phyloP scores from a whole-genome alignment of 2,329 filamentous ascomycete genomes.

The Nigrograna mackinnonii region DNA sequence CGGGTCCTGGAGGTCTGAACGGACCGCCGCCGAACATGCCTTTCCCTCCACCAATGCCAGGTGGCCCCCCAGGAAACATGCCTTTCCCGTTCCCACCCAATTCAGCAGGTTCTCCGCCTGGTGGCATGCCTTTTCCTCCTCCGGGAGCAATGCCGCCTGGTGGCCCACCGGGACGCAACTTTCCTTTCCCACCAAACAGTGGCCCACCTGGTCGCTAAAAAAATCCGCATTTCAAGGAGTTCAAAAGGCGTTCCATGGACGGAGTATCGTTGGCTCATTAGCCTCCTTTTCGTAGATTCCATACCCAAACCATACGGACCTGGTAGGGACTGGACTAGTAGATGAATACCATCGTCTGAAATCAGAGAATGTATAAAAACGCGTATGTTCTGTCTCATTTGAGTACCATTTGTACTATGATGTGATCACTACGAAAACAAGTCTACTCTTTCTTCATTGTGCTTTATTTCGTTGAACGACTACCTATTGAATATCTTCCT shows the following conservation, averaged over 20 bases:
- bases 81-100: constrained; percentile 12
- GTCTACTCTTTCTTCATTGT: too few species aligned
- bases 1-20: constrained; percentile 10
- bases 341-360: too few species aligned
- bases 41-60: constrained; percentile 16
- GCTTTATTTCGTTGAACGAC: too few species aligned
- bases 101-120: constrained; percentile 28
- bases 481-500: constrained; percentile 4
- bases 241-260: not conserved
- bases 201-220: constrained; percentile 22
- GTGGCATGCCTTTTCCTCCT: constrained; percentile 45
- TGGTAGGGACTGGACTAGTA: too few species aligned
- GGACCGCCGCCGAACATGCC: constrained; percentile 35
- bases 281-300: too few species aligned
- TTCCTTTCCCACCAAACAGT: constrained; percentile 6
- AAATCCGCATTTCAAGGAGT: not conserved
- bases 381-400: too few species aligned
- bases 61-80: constrained; percentile 6
- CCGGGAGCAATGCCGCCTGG: constrained; percentile 35
- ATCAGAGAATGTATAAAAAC: too few species aligned
- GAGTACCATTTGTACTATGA: too few species aligned
- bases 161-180: not conserved
- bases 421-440: too few species aligned
- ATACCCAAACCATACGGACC: too few species aligned
- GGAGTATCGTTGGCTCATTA: too few species aligned